These are phyloP conservation scores for Pichia insulana DNA, from an alignment of 805 yeast genomes.

Conservation along the genomic window DNA sequence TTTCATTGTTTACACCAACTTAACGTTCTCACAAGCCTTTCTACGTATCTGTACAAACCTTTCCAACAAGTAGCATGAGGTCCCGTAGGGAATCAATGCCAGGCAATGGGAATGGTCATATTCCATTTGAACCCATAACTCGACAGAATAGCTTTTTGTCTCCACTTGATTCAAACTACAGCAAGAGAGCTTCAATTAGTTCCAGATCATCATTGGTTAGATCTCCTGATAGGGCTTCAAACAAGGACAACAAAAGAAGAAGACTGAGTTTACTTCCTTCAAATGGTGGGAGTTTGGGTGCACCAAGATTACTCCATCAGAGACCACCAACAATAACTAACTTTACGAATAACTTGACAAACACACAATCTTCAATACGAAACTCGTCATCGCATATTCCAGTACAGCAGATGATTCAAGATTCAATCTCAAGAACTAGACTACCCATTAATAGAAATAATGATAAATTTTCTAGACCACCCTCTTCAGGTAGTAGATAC, in stretches of 20 bases:
- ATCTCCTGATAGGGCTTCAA: constrained; percentile 6
- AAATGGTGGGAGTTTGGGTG: constrained; percentile 22
- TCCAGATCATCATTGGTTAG: constrained; percentile 6
- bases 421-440: constrained; percentile 20
- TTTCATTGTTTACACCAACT: no score
- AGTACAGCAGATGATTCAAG: constrained; percentile 23
- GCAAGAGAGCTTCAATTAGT: constrained; percentile 1
- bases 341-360: background rate
- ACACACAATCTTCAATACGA: background rate
- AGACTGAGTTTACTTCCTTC: constrained; percentile 24
- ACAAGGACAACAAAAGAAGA: constrained; percentile 15
- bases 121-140: background rate
- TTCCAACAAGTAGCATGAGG: background rate
- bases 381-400: background rate
- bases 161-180: constrained; percentile 5
- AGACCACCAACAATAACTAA: constrained; percentile 9
- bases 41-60: background rate
- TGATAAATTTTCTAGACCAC: constrained; percentile 6
- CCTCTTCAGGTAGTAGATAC: constrained; percentile 4
- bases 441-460: constrained; percentile 13
- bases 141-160: constrained; percentile 9
- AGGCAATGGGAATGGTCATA: background rate
- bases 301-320: constrained; percentile 22
- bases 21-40: no score
- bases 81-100: constrained; percentile 1